Evolutionary conservation across 805 yeast species (phyloP), one percentile per base, ranked within the genome.

Genomic region (Yamadazyma olivae): DNA sequence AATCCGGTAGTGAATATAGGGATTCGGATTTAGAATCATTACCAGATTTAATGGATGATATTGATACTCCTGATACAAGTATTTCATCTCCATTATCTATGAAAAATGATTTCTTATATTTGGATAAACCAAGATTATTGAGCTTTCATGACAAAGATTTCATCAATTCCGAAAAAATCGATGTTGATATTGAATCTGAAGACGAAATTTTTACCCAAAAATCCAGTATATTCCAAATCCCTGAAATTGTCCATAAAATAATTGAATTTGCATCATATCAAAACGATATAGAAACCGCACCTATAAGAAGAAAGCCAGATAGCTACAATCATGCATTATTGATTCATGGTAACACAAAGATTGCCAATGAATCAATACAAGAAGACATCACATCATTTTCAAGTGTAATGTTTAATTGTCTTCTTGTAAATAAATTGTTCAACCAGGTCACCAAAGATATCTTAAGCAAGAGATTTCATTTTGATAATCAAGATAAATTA

Each of bases 381-480:
- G 46, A 25, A 17, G 44, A 16, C 24, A 37, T 27, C 27, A 8
- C 22, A 10, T 17, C 30, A 6, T 37, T 47, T 8, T 29, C 36
- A 13, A 43, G 37, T n/a, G 44, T 71, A 5, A 51, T 87, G 18
- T 71, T 65, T 59, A 74, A 69, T 46, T 88, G 95, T 53, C 54
- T 86, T 32, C 54, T 74, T 32, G 95, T 90, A 9, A 83, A 81
- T 61, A 75, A 67, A 43, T 51, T 79, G 17, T 89, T 95, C 84
- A 53, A 77, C 50, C 61, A 62, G 10, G 60, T 77, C 1, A 68
- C 93, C 0, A 49, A 56, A 27, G 78, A 75, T 18, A 62, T 83
- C 9, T 65, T 87, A 23, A 67, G 77, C 33, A 67, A 71, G 23
- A 74, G 73, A 36, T 48, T 85, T 17, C 70, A 70, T 46, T 85